A percentile compares a stretch with the other conserved stretches of the same genome.
Conservation (phyloP, 2,329 filamentous ascomycete species). For the Akanthomyces dipterigenus region DNA sequence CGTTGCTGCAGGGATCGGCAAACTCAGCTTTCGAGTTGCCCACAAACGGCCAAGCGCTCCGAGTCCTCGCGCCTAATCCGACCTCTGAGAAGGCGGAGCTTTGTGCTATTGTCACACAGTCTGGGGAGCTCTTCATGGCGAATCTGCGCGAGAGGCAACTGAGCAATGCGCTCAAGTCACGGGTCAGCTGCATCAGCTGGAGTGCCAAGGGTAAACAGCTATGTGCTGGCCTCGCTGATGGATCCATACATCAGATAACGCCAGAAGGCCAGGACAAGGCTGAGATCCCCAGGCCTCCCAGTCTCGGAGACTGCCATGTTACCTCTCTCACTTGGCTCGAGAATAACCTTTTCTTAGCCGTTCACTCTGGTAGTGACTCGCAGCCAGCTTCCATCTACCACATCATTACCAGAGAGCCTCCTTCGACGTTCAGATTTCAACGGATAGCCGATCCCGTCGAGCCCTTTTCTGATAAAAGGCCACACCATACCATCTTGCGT, state of each 20-base stretch:
- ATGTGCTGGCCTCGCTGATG: constrained; percentile 76
- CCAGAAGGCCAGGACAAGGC: constrained; percentile 72
- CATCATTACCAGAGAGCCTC: constrained; percentile 62
- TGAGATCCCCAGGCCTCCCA: constrained; percentile 70
- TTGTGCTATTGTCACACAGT: constrained; percentile 72
- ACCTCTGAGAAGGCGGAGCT: constrained; percentile 64
- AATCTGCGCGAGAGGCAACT: constrained; percentile 65
- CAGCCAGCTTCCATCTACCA: constrained; percentile 66
- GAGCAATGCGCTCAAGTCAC: constrained; percentile 59
- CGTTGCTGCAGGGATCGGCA: constrained; percentile 58
- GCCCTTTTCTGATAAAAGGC: constrained; percentile 59
- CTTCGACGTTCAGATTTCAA: constrained; percentile 60
- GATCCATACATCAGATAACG: constrained; percentile 75
- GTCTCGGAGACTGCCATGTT: constrained; percentile 61
- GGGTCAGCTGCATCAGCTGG: constrained; percentile 83
- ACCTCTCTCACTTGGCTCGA: constrained; percentile 83
- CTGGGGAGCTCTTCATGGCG: constrained; percentile 77
- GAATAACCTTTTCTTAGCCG: constrained; percentile 74
- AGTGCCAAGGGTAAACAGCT: constrained; percentile 90
- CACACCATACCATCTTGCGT: constrained; percentile 72
- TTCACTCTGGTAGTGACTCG: constrained; percentile 60
- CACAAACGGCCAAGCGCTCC: constrained; percentile 68
- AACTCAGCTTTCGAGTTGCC: constrained; percentile 67
- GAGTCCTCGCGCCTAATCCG: constrained; percentile 75
- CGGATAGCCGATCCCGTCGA: constrained; percentile 69